Base-by-base conservation (phyloP, 1,139 yeast species). In the Magnusiomyces paraingens region DNA sequence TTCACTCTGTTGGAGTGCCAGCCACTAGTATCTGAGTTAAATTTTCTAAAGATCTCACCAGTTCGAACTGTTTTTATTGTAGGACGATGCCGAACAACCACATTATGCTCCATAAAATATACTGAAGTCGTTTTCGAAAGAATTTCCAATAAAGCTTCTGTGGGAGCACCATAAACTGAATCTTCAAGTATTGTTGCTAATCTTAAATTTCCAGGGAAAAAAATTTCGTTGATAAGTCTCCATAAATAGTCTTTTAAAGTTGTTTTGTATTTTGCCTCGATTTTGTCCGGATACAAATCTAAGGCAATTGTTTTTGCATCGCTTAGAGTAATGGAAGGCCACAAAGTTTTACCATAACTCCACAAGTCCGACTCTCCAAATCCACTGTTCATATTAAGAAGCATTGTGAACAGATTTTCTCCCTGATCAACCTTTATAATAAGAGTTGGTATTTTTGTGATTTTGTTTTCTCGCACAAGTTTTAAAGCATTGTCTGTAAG, bases 341-440 rank as follows among this genome's bases (percentile, higher is more conserved):
- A 26, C 8, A 26, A 5, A 8, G 32, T 26, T 26, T 26, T 26
- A 5, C 32, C 32, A 26, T 26, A 26, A 59, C n/a, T 20, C 18
- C 29, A n/a, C 15, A 18, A 8, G 57, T 32, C 46, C 51, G 58
- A 6, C 35, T 48, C 14, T 45, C 41, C 17, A 54, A 54, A 10
- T 55, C 55, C 6, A 46, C 50, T 14, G 49, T 54, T 3, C 60
- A 50, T 1, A 57, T 55, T 4, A 52, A 43, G 43, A 39, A 59
- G 54, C 2, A 58, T 32, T 1, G 60, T 58, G 2, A 61, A 61
- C 41, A 58, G 60, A 50, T 59, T 58, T 18, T 56, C 57, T 22
- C 55, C 55, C 47, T 52, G 55, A 4, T 61, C 62, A 17, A 54
- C 38, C 10, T 53, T 56, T 11, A 65, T 61, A 12, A 59, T 55